A percentile compares a stretch with the other conserved stretches of the same genome.
Evolutionary conservation across 2,329 filamentous ascomycete genomes (phyloP).

Genomic region (Microascus cirrosus): DNA sequence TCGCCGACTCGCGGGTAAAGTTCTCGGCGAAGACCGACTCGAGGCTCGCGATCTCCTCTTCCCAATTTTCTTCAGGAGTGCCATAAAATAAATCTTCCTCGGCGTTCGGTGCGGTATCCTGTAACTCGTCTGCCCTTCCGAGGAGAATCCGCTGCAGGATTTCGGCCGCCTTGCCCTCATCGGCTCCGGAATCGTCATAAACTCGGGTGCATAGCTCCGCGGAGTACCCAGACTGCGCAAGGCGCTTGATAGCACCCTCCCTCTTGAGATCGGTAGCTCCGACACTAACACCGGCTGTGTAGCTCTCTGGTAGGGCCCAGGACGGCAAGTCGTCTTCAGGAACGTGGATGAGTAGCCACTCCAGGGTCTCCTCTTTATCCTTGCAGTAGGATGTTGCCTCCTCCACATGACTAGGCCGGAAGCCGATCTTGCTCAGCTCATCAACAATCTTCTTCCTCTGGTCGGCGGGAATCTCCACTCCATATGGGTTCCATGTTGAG

Average conservation of each 20-base stretch:
- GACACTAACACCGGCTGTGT: slow-evolving; percentile 80
- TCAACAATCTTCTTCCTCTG: slow-evolving; percentile 53
- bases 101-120: slow-evolving; percentile 30
- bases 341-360: slow-evolving; percentile 94
- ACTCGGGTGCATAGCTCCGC: slow-evolving; percentile 71
- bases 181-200: slow-evolving; percentile 55
- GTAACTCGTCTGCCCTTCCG: slow-evolving; percentile 3
- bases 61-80: slow-evolving; percentile 58
- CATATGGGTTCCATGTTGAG: slow-evolving; percentile 79
- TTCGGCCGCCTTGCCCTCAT: slow-evolving; percentile 71
- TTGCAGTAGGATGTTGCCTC: slow-evolving; percentile 84
- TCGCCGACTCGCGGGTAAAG: slow-evolving; percentile 48
- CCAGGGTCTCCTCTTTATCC: slow-evolving; percentile 81
- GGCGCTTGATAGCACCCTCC: slow-evolving; percentile 71
- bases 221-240: slow-evolving; percentile 77
- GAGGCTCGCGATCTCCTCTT: slow-evolving; percentile 73
- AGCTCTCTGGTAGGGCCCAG: slow-evolving; percentile 87
- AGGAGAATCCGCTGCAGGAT: slow-evolving; percentile 52
- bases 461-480: slow-evolving; percentile 47
- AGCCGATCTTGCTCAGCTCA: slow-evolving; percentile 69
- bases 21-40: slow-evolving; percentile 77
- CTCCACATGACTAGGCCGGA: slow-evolving; percentile 78
- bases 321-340: slow-evolving; percentile 91
- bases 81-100: slow-evolving; percentile 30
- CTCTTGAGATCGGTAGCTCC: slow-evolving; percentile 70